Evolutionary conservation across 2,329 filamentous ascomycete species (phyloP).

Genomic region (Graphilbum ipis-grandicollis): DNA sequence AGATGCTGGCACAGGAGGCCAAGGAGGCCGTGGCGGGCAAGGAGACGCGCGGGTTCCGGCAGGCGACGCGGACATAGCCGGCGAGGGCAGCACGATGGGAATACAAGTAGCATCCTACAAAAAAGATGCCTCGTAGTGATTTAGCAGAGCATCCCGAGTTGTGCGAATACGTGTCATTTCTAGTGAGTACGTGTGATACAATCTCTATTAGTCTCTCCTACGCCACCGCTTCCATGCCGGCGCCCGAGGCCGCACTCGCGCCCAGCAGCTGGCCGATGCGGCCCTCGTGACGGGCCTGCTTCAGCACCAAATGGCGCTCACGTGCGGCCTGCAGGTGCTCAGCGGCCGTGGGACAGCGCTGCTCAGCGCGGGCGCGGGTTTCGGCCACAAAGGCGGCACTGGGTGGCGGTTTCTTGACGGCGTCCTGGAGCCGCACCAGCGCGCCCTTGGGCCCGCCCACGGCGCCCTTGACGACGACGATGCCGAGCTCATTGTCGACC

Average conservation of each 20-base stretch:
- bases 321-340: conserved; percentile 29
- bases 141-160: too few relatives aligned
- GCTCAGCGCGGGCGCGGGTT: conserved; percentile 22
- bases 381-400: conserved; percentile 29
- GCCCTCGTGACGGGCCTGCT: conserved; percentile 27
- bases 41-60: conserved; percentile 29
- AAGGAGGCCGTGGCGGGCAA: conserved; percentile 3
- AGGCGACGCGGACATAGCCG: conserved; percentile 24
- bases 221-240: neutral
- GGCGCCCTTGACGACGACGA: conserved; percentile 73
- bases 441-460: conserved; percentile 81
- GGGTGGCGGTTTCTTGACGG: conserved; percentile 63
- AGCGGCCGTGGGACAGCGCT: conserved; percentile 29
- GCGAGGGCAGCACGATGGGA: too few relatives aligned
- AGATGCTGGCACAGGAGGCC: neutral
- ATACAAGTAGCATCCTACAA: too few relatives aligned
- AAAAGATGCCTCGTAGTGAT: too few relatives aligned
- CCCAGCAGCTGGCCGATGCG: conserved; percentile 18
- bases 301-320: conserved; percentile 33
- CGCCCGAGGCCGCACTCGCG: conserved; percentile 2
- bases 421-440: conserved; percentile 73
- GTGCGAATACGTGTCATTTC: too few relatives aligned
- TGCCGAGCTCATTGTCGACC: conserved; percentile 71
- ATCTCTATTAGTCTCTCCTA: neutral
- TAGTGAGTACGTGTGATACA: too few relatives aligned